Percentiles rank a stretch among this genome's conserved stretches.
Evolutionary conservation across 192 early-diverging fungal species (phyloP).

Genomic region (Chytriomyces hyalinus): DNA sequence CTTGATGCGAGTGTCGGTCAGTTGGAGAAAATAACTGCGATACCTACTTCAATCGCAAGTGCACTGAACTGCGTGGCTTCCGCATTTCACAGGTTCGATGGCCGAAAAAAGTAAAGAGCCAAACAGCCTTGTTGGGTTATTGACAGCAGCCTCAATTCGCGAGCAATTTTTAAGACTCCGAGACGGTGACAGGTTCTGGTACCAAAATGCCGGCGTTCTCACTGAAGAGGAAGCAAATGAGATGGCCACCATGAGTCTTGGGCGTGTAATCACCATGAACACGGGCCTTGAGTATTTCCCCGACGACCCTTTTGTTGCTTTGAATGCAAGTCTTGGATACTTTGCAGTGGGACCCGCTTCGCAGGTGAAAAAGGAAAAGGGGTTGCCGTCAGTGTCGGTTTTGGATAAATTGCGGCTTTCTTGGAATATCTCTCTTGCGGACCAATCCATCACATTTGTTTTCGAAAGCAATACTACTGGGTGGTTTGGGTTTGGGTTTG

Average conservation of each 20-base stretch:
- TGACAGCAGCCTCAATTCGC: constrained; percentile 34
- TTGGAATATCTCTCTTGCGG: constrained; percentile 27
- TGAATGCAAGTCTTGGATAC: not conserved
- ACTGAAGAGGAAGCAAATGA: constrained; percentile 43
- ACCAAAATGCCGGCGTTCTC: constrained; percentile 55
- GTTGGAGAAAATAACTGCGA: not conserved
- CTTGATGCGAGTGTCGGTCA: constrained; percentile 47
- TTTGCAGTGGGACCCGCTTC: constrained; percentile 7
- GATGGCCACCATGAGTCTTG: constrained; percentile 32
- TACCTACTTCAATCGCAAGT: not conserved
- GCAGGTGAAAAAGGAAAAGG: not conserved
- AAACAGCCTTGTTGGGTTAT: constrained; percentile 38
- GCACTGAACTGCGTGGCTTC: not conserved
- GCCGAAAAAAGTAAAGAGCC: constrained; percentile 36
- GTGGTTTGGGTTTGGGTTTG: constrained; percentile 54
- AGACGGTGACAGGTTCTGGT: constrained; percentile 60
- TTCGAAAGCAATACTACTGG: constrained; percentile 47
- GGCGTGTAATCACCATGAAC: constrained; percentile 44
- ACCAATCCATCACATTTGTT: constrained; percentile 21
- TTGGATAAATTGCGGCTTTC: constrained; percentile 32
- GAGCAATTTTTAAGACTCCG: constrained; percentile 53
- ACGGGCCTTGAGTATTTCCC: constrained; percentile 48
- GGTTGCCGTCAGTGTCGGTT: constrained; percentile 13
- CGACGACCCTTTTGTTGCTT: constrained; percentile 40
- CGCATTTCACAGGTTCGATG: constrained; percentile 27